Percentiles rank a stretch among this genome's conserved stretches.
These are phyloP conservation scores for Fusarium austroafricanum DNA, from an alignment of 2,329 filamentous ascomycete species.

Conservation along the genomic window DNA sequence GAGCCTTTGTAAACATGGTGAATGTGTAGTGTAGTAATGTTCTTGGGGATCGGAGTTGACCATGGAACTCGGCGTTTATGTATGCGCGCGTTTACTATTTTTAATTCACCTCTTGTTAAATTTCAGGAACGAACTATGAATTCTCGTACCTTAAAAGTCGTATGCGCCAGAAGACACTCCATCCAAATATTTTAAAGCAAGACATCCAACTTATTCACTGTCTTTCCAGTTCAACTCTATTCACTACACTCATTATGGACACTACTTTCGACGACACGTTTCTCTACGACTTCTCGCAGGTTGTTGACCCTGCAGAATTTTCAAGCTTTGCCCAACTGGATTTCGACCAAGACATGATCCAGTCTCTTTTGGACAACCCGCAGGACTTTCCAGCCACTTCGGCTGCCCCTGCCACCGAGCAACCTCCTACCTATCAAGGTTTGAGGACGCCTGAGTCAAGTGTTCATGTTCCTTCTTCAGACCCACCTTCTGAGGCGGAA, in stretches of 20 bases:
- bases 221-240: not conserved
- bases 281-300: constrained; percentile 12
- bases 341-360: not conserved
- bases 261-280: constrained; percentile 1
- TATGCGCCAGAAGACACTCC: not conserved
- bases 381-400: not conserved
- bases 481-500: not conserved
- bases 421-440: not conserved
- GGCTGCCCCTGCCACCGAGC: not conserved
- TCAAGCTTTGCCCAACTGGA: not conserved
- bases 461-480: not conserved
- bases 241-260: not conserved
- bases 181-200: not conserved
- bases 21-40: not conserved
- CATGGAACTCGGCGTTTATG: constrained; percentile 5
- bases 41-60: not conserved
- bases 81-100: constrained; percentile 9
- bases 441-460: not conserved
- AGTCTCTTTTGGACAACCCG: not conserved
- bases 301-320: not conserved
- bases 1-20: not conserved
- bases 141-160: not conserved
- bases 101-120: not conserved
- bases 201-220: not conserved
- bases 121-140: not conserved